Evolutionary conservation across 805 yeast genomes (phyloP).

Genomic region (Cyberlindnera meyerae): DNA sequence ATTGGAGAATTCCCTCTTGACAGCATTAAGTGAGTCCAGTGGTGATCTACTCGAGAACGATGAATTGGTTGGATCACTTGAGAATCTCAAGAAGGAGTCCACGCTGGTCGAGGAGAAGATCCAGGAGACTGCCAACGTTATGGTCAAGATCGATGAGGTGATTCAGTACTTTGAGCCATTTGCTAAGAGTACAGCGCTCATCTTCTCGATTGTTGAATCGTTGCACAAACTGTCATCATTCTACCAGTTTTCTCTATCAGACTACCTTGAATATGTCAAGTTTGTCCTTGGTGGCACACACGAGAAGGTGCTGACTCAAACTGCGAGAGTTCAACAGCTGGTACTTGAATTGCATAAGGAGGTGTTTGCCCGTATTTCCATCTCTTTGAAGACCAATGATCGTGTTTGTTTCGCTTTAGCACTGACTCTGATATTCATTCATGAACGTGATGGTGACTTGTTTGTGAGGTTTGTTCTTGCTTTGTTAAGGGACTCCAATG

Average conservation of each 20-base stretch:
- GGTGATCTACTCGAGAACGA: constrained; percentile 69
- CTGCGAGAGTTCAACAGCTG: constrained; percentile 29
- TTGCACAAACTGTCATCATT: constrained; percentile 41
- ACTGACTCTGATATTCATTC: constrained; percentile 26
- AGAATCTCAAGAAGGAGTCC: constrained; percentile 61
- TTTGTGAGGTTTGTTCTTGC: constrained; percentile 11
- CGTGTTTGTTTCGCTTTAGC: constrained; percentile 35
- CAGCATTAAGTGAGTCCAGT: constrained; percentile 48
- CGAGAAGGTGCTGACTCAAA: background rate
- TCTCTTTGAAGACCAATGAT: constrained; percentile 35
- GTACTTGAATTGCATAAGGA: constrained; percentile 39
- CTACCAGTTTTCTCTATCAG: constrained; percentile 55
- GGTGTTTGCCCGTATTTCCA: constrained; percentile 40
- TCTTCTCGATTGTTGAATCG: constrained; percentile 44
- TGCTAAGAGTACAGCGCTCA: constrained; percentile 48
- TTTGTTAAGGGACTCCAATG: constrained; percentile 3
- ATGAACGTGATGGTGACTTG: constrained; percentile 16
- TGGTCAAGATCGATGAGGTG: constrained; percentile 47
- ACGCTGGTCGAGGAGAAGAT: constrained; percentile 47
- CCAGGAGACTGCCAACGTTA: constrained; percentile 47
- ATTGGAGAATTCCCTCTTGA: constrained; percentile 57
- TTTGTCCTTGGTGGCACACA: constrained; percentile 23
- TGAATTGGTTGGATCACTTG: constrained; percentile 53
- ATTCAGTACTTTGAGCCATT: constrained; percentile 46
- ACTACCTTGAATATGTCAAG: constrained; percentile 33